A percentile compares a stretch with the other conserved stretches of the same genome.
These are phyloP conservation scores for Maudiozyma serrabonitensis DNA, from an alignment of 805 yeast species.

Conservation along the genomic window DNA sequence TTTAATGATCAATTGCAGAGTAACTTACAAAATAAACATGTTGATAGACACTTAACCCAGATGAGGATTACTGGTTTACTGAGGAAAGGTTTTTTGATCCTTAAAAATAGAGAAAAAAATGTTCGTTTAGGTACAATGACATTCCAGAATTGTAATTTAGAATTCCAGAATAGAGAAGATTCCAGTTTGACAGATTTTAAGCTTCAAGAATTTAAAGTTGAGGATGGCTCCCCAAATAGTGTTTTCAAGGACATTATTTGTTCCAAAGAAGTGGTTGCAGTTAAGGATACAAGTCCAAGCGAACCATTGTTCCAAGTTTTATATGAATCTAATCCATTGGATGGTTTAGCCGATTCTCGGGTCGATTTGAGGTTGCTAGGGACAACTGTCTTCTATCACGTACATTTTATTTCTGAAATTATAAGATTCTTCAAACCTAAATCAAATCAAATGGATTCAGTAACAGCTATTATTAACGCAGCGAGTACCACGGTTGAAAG, in stretches of 20 bases:
- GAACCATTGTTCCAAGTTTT: slow-evolving; percentile 70
- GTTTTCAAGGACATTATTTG: slow-evolving; percentile 83
- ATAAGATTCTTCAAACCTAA: slow-evolving; percentile 79
- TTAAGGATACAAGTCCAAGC: slow-evolving; percentile 5
- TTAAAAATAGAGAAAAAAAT: slow-evolving; percentile 31
- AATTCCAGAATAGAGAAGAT: slow-evolving; percentile 66
- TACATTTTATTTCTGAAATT: slow-evolving; percentile 69
- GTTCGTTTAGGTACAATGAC: slow-evolving; percentile 61
- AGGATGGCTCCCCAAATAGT: slow-evolving; percentile 74
- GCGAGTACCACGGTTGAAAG: slow-evolving; percentile 95
- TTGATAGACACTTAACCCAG: slow-evolving; percentile 68
- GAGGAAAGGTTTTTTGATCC: slow-evolving; percentile 66
- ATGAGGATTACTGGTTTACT: slow-evolving; percentile 59
- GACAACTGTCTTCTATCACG: slow-evolving; percentile 84
- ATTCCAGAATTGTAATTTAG: slow-evolving; percentile 73
- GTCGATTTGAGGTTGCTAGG: slow-evolving; percentile 67
- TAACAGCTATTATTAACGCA: slow-evolving; percentile 83
- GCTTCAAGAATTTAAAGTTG: slow-evolving; percentile 71
- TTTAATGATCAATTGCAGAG: slow-evolving; percentile 52
- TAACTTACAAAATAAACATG: slow-evolving; percentile 37
- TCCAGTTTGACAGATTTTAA: slow-evolving; percentile 66
- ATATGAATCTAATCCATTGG: slow-evolving; percentile 81
- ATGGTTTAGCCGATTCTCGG: slow-evolving; percentile 72
- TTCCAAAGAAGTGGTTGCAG: slow-evolving; percentile 43
- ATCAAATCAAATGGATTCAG: slow-evolving; percentile 71